Evolutionary conservation across 2,329 filamentous ascomycete genomes (phyloP), one percentile per base, ranked within the genome.

Genomic region (Diplodia intermedia): DNA sequence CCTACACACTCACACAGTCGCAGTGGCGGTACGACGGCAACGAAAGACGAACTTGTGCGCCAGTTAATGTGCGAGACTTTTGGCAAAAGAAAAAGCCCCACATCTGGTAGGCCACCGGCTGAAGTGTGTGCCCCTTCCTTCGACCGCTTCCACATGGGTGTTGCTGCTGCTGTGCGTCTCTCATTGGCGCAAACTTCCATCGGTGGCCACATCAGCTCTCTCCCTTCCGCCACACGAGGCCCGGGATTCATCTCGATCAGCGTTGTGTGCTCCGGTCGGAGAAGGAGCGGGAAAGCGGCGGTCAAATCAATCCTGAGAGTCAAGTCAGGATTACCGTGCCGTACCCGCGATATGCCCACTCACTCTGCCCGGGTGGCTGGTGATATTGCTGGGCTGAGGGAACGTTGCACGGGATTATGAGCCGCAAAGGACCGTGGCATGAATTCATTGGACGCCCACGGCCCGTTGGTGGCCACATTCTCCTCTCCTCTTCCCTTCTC

Each of bases 361-460:
- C 20, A 7, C 7, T 40, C 8, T 49, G 47, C 26, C 26, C n/a
- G 6, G 15, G 26, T 36, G 40, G 23, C 29, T 23, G 40, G 7
- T 43, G 57, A 14, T 50, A 8, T 33, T 26, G 31, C 33, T 36
- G 33, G 33, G 40, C 36, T 20, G 26, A 12, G 12, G 36, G 4
- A 40, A 47, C 14, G 57, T 62, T 50, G 43, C 57, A 62, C 57
- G 18, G 23, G 57, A 36, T 62, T 62, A 36, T 36, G 57, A 62
- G 57, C 57, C 57, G 40, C 57, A 60, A 62, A 23, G 57, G 43
- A 50, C 57, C 57, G 57, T 62, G 57, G 57, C 57, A 62, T 33
- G 57, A 18, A 26, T 29, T 62, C 29, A 62, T 62, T 62, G 57
- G 57, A 36, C 43, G 57, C 57, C 57, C 7, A 18, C 23, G 23